These are phyloP conservation scores for Hyaloscypha hepaticicola DNA, from an alignment of 495 filamentous ascomycete genomes.

Conservation along the genomic window DNA sequence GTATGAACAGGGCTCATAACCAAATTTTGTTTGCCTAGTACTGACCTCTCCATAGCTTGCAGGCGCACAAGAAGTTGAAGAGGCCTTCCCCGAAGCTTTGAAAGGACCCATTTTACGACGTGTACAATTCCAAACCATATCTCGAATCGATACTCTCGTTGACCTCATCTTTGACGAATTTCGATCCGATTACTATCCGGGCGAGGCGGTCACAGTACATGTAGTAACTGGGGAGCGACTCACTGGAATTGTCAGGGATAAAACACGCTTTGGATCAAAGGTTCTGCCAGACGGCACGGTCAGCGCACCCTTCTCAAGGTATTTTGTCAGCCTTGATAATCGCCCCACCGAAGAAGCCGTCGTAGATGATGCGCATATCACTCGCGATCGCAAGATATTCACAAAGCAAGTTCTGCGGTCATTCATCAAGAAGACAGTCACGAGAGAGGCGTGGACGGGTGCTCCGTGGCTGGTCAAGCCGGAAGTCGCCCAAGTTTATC, in stretches of 20 bases:
- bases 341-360: conserved; percentile 71
- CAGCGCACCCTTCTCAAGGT: conserved; percentile 68
- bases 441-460: conserved; percentile 86
- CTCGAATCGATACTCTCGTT: conserved; percentile 86
- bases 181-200: conserved; percentile 90
- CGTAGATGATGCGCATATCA: conserved; percentile 78
- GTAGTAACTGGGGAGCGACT: conserved; percentile 67
- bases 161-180: conserved; percentile 72
- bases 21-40: not conserved
- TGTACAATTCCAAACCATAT: conserved; percentile 88
- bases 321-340: conserved; percentile 73
- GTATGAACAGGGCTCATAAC: conserved; percentile 49
- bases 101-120: conserved; percentile 86
- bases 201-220: conserved; percentile 77
- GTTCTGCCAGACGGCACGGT: conserved; percentile 61
- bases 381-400: conserved; percentile 87
- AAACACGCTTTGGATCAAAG: conserved; percentile 68
- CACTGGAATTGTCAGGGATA: conserved; percentile 80
- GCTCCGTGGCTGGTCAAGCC: conserved; percentile 95
- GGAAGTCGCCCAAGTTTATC: conserved; percentile 76
- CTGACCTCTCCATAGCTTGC: conserved; percentile 56
- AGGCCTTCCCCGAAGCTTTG: conserved; percentile 85
- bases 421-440: conserved; percentile 93
- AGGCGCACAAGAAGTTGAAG: conserved; percentile 84
- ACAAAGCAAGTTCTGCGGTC: conserved; percentile 92